Evolutionary conservation across 2,329 filamentous ascomycete genomes (phyloP).

Genomic region (Xenosphaeropsis pyriputrescens): DNA sequence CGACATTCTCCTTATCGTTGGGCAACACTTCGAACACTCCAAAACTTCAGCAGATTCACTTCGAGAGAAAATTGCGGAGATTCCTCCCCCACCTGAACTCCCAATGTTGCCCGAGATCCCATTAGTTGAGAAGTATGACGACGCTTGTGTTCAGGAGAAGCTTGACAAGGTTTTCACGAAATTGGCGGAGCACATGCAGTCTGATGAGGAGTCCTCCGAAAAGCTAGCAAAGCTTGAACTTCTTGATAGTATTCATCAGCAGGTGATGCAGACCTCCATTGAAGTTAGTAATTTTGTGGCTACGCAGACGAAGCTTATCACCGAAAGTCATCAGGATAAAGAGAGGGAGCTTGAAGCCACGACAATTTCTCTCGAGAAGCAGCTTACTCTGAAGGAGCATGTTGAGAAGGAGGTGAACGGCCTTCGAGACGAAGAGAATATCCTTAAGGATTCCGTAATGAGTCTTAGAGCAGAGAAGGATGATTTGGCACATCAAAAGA

Average conservation of each 20-base stretch:
- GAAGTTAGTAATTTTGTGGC: constrained; percentile 76
- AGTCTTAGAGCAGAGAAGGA: constrained; percentile 47
- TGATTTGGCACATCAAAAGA: constrained; percentile 62
- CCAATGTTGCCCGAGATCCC: constrained; percentile 36
- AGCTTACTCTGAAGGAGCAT: constrained; percentile 49
- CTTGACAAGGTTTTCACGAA: constrained; percentile 20
- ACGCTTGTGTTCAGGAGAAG: constrained; percentile 42
- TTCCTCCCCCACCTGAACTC: constrained; percentile 35
- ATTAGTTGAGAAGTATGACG: constrained; percentile 43
- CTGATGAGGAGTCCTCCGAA: constrained; percentile 36
- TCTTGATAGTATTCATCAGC: constrained; percentile 76
- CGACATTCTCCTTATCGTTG: constrained; percentile 71
- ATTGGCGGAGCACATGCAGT: constrained; percentile 48
- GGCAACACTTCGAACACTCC: constrained; percentile 78
- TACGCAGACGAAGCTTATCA: constrained; percentile 58
- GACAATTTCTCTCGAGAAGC: constrained; percentile 65
- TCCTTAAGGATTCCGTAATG: constrained; percentile 39
- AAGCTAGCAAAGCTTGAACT: constrained; percentile 64
- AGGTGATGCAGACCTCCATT: constrained; percentile 70
- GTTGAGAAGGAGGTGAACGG: constrained; percentile 34
- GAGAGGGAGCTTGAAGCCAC: constrained; percentile 72
- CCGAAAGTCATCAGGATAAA: constrained; percentile 63
- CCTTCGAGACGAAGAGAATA: constrained; percentile 44
- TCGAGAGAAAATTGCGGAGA: constrained; percentile 39
- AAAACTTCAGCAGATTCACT: constrained; percentile 46